Conservation (phyloP, 2,329 filamentous ascomycete species). For the Ophiognomonia clavigignenti-juglandacearum region DNA sequence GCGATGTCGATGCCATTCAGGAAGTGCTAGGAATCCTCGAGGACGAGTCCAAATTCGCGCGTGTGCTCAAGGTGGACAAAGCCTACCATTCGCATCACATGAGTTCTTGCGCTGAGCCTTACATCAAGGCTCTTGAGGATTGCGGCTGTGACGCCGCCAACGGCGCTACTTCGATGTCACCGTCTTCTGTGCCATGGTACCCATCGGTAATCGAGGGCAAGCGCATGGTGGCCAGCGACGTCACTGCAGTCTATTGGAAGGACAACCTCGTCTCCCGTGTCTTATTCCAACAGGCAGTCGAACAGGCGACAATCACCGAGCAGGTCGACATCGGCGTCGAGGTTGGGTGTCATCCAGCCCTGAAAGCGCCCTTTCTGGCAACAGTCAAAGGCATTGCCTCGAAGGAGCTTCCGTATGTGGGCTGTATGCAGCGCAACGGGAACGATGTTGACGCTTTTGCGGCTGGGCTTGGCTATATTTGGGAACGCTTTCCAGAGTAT, state of each 20-base stretch:
- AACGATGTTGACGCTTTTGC: neutral
- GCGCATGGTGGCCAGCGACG: neutral
- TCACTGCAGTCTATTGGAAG: slow-evolving; percentile 21
- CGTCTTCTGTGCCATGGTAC: slow-evolving; percentile 18
- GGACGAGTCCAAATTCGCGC: slow-evolving; percentile 14
- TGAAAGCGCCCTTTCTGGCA: slow-evolving; percentile 32
- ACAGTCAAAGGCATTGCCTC: slow-evolving; percentile 21
- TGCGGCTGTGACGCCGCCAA: neutral
- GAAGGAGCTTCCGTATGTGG: neutral
- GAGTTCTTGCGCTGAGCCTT: slow-evolving; percentile 17
- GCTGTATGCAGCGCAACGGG: neutral
- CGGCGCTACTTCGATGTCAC: neutral
- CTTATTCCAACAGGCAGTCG: slow-evolving; percentile 25
- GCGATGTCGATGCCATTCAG: slow-evolving; percentile 21
- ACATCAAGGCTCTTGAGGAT: slow-evolving; percentile 11
- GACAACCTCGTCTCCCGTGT: slow-evolving; percentile 31
- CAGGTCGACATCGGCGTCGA: slow-evolving; percentile 22
- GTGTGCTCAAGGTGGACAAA: slow-evolving; percentile 20
- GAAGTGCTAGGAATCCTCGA: slow-evolving; percentile 11
- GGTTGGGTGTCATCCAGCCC: slow-evolving; percentile 31
- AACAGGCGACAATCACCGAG: neutral
- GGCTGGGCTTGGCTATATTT: neutral
- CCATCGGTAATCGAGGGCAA: slow-evolving; percentile 18
- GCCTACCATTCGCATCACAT: slow-evolving; percentile 29
- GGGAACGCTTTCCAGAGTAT: neutral